phyloP scores from a whole-genome alignment of 768 basidiomycete genomes.

The Agrocybe pediades region DNA sequence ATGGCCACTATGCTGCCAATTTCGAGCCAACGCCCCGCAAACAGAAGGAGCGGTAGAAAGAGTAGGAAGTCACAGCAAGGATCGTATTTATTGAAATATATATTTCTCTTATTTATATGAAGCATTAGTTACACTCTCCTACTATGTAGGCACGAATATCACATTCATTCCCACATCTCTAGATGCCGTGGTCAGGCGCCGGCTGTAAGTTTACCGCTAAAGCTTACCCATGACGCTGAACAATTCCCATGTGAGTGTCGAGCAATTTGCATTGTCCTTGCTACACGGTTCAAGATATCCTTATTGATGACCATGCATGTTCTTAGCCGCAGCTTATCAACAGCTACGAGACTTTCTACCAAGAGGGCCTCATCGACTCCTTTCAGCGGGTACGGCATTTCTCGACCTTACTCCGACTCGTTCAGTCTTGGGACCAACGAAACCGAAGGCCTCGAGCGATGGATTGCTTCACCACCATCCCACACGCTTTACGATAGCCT shows the following conservation, averaged over 20 bases:
- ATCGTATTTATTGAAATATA: neutral
- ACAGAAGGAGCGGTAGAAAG: neutral
- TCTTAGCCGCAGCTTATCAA: neutral
- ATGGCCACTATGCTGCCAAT: slow-evolving; percentile 60
- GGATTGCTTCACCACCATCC: slow-evolving; percentile 52
- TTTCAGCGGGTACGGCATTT: neutral
- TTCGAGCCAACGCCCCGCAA: slow-evolving; percentile 35
- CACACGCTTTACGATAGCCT: slow-evolving; percentile 51
- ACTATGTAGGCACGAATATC: neutral
- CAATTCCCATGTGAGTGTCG: neutral
- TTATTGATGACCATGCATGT: neutral
- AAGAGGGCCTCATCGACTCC: neutral
- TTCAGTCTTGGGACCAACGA: slow-evolving; percentile 2
- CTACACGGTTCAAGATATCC: neutral
- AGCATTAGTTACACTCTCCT: neutral
- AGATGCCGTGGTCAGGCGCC: neutral
- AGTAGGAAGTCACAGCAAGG: neutral
- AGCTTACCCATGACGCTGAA: too few species aligned
- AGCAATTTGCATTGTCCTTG: too few species aligned
- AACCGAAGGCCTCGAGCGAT: slow-evolving; percentile 44
- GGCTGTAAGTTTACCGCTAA: too few species aligned
- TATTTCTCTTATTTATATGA: neutral
- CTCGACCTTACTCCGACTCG: slow-evolving; percentile 5
- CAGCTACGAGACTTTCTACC: neutral
- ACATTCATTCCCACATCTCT: neutral